Base-by-base conservation (phyloP, 345 rosid genomes). In the Linum lewisii region DNA sequence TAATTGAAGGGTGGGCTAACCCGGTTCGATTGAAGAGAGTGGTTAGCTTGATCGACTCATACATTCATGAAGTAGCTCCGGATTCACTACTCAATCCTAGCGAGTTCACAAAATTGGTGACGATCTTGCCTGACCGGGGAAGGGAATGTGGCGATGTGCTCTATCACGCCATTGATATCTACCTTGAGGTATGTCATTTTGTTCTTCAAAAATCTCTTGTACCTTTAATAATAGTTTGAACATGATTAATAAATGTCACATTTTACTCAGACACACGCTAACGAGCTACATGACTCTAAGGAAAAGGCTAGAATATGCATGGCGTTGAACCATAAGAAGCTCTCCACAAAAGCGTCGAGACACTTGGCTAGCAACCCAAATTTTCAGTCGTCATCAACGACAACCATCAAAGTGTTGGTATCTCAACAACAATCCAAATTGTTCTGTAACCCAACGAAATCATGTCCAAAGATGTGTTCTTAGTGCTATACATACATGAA, bases 101-200 rank as follows among this genome's bases (percentile, higher is more conserved):
- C 21, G 73, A 61, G 62, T 84, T 82, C 34, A 61, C 68, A 44
- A 77, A 72, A 24, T 61, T 82, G 32, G 51, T 73, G 54, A 52
- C 26, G 63, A 52, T 65, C 59, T 34, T 84, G 54, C 87, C 85
- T 0, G 82, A 75, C 63, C 60, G 63, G 58, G 77, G 77, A 37
- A 76, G 83, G 68, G 68, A 69, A 47, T 79, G 71, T 51, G 66
- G 61, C 37, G 82, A 80, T 44, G 54, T 29, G 36, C 67, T 80
- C 53, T 79, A 77, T 67, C 70, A 59, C 9, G 77, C 85, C 67
- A 78, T 80, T 24, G 83, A 80, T 66, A 63, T 78, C 29, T 84
- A 79, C 57, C 42, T 80, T 24, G 61, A 79, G 87, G 86, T 84
- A 75, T 52, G 9, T 21, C n/a, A 14, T 50, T 42, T 57, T 36